These are phyloP conservation scores for Podaxis sp. DNA, from an alignment of 768 basidiomycete species.

Conservation along the genomic window DNA sequence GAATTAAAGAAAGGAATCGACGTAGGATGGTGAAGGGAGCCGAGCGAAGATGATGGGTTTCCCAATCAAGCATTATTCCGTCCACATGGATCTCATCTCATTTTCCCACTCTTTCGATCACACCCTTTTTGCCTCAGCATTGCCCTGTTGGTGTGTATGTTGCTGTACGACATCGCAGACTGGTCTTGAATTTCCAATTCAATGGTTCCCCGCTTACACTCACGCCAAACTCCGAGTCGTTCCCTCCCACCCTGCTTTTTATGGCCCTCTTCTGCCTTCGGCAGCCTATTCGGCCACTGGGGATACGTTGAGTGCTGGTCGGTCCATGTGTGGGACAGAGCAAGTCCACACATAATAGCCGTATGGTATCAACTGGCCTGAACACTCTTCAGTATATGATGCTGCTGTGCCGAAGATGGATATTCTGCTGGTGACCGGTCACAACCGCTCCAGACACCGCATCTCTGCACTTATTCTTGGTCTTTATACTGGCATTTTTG, in stretches of 20 bases:
- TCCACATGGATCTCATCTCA: conserved; percentile 3
- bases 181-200: not conserved
- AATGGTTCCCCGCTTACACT: too few species aligned
- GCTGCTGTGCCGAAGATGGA: not conserved
- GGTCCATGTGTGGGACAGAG: not conserved
- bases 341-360: not conserved
- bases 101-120: not conserved
- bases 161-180: not conserved
- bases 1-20: not conserved
- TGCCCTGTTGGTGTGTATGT: not conserved
- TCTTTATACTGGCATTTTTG: not conserved
- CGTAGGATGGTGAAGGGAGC: not conserved
- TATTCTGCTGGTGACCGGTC: not conserved
- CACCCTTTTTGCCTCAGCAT: not conserved
- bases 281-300: not conserved
- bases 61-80: conserved; percentile 2
- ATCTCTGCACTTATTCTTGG: not conserved
- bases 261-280: not conserved
- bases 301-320: not conserved
- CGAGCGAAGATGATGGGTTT: not conserved
- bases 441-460: not conserved
- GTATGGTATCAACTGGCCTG: not conserved
- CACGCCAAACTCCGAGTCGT: not conserved
- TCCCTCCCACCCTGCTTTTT: not conserved
- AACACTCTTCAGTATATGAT: not conserved